Conservation (phyloP, 1,284 basidiomycete genomes). For the Fomitopsis pinicola region DNA sequence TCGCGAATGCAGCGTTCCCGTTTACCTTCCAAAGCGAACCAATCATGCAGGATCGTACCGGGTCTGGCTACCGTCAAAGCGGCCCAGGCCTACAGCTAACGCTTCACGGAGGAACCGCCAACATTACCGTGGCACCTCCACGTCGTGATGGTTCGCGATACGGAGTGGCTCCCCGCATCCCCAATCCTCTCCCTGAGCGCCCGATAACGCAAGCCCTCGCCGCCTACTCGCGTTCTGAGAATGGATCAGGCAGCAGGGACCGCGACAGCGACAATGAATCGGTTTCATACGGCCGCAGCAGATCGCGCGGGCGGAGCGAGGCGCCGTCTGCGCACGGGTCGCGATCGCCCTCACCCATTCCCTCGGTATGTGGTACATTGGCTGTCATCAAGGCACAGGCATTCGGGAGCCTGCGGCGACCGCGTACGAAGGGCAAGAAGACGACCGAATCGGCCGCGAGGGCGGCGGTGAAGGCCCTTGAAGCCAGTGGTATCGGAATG, state of each 20-base stretch:
- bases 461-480: constrained; percentile 73
- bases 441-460: constrained; percentile 68
- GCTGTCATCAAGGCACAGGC: constrained; percentile 86
- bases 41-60: constrained; percentile 49
- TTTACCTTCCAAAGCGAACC: constrained; percentile 54
- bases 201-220: constrained; percentile 45
- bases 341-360: constrained; percentile 68
- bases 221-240: constrained; percentile 48
- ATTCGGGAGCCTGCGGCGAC: constrained; percentile 76
- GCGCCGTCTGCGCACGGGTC: constrained; percentile 40
- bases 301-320: constrained; percentile 21
- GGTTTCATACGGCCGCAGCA: constrained; percentile 34
- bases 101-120: constrained; percentile 66
- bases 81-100: constrained; percentile 54
- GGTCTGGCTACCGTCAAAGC: constrained; percentile 62
- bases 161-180: constrained; percentile 40
- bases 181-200: constrained; percentile 47
- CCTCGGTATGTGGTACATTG: constrained; percentile 70
- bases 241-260: constrained; percentile 36
- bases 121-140: constrained; percentile 54
- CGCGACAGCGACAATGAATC: constrained; percentile 53
- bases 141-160: constrained; percentile 55
- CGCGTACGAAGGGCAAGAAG: constrained; percentile 67
- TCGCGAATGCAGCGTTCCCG: constrained; percentile 61
- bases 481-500: constrained; percentile 69